phyloP scores from a whole-genome alignment of 2,329 filamentous ascomycete genomes.

The Pseudocercospora vitis region DNA sequence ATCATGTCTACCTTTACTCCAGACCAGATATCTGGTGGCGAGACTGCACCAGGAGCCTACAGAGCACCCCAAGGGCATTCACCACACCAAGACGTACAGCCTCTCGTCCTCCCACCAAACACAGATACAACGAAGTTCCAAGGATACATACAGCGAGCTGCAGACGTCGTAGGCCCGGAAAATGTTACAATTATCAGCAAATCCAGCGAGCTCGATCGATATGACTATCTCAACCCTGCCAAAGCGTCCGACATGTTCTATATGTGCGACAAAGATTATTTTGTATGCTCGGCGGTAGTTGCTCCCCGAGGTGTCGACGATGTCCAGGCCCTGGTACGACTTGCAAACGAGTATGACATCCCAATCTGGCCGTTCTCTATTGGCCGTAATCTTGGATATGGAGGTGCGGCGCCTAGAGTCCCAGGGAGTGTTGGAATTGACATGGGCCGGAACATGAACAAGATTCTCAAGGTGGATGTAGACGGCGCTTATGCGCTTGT shows the following conservation, averaged over 20 bases:
- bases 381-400: slow-evolving; percentile 55
- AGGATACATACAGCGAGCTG: slow-evolving; percentile 15
- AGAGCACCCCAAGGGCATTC: slow-evolving; percentile 17
- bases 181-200: slow-evolving; percentile 31
- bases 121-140: slow-evolving; percentile 19
- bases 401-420: slow-evolving; percentile 56
- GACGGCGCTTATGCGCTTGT: slow-evolving; percentile 53
- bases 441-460: slow-evolving; percentile 56
- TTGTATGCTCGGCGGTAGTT: slow-evolving; percentile 48
- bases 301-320: slow-evolving; percentile 42
- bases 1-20: not conserved
- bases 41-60: slow-evolving; percentile 6
- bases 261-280: slow-evolving; percentile 45
- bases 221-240: slow-evolving; percentile 25
- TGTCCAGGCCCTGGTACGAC: slow-evolving; percentile 49
- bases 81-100: slow-evolving; percentile 5
- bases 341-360: slow-evolving; percentile 48
- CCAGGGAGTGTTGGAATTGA: slow-evolving; percentile 54
- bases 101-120: slow-evolving; percentile 20
- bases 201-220: slow-evolving; percentile 29
- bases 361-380: slow-evolving; percentile 54
- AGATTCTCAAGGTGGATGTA: slow-evolving; percentile 53
- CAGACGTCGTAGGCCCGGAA: slow-evolving; percentile 19
- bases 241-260: slow-evolving; percentile 31
- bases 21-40: not conserved